Base-by-base conservation (phyloP, 192 early-diverging fungal genomes). In the Lobulomyces angularis region DNA sequence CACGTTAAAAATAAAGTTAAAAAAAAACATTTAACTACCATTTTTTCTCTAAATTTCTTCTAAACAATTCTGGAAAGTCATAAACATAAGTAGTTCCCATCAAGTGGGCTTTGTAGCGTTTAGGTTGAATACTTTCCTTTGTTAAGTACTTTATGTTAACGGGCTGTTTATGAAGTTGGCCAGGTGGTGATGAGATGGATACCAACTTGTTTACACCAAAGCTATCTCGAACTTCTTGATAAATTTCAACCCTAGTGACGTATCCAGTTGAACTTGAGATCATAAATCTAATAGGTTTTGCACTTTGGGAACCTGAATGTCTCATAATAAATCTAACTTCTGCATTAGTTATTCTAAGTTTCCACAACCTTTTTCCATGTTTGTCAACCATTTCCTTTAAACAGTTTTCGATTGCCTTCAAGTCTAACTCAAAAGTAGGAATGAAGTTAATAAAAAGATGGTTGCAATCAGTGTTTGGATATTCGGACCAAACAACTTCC, bases 371-470 rank as follows among this genome's bases (percentile, higher is more conserved):
- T 63, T 86, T 88, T 38, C 88, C 86, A 48, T 98, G 90, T 38
- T 91, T 76, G 46, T 90, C 84, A 27, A 95, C 71, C 58, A 98
- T 83, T 9, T 84, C 85, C 53, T 77, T 82, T 40, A 94, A 67
- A 12, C 82, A 82, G 26, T 69, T 55, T 57, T 90, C 85, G 42
- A 93, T 81, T 47, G 83, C 78, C 45, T 78, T 65, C 5, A 80
- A 66, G 48, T 90, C 84, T 53, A 98, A 62, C 40, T 82, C 75
- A 71, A 96, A 94, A 26, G 83, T 91, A 12, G 91, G 91, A 55
- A 98, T 80, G 55, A 94, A 96, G 80, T 91, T 94, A 64, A 98
- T 86, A 53, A 96, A 92, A 58, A 96, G 59, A 51, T 98, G 94
- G 66, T 98, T 98, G 73, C 91, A 92, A 64, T 98, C 94, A 30